phyloP scores from a whole-genome alignment of 164 flowering plant species.

The Umbellularia californica region DNA sequence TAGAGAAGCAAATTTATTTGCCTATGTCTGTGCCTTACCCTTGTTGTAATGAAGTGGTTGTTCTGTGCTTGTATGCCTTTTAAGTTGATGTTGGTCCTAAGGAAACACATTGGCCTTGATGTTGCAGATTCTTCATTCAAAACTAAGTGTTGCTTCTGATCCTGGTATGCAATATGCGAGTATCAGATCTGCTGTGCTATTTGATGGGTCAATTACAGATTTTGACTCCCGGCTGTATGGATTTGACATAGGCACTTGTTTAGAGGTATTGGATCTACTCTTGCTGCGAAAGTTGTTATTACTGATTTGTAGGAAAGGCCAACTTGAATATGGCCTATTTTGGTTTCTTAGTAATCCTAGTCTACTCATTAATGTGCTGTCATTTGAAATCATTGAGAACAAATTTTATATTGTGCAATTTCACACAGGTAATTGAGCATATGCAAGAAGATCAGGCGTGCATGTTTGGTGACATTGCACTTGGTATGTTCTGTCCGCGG shows the following conservation, averaged over 20 bases:
- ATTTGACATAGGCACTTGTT: constrained; percentile 88
- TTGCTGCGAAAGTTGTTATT: neutral
- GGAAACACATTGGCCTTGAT: constrained; percentile 3
- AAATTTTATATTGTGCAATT: neutral
- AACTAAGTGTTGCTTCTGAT: constrained; percentile 38
- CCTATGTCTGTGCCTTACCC: neutral
- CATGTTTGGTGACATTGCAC: constrained; percentile 66
- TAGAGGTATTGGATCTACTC: constrained; percentile 56
- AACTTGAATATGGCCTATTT: neutral
- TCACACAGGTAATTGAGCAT: constrained; percentile 85
- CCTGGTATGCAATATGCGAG: constrained; percentile 16
- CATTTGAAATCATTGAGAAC: neutral
- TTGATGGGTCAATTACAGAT: constrained; percentile 74
- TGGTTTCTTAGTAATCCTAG: neutral
- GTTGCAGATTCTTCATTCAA: constrained; percentile 70
- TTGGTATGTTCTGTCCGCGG: constrained; percentile 62
- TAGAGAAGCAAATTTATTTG: neutral
- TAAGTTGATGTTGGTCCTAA: neutral
- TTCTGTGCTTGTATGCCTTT: neutral
- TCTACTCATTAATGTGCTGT: neutral
- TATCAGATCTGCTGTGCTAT: constrained; percentile 57
- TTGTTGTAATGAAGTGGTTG: too few species aligned
- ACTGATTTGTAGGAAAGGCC: neutral
- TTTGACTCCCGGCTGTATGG: constrained; percentile 69
- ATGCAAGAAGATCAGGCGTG: constrained; percentile 94